These are phyloP conservation scores for Plasmopara viticola DNA, from an alignment of 352 stramenopile genomes.

Conservation along the genomic window DNA sequence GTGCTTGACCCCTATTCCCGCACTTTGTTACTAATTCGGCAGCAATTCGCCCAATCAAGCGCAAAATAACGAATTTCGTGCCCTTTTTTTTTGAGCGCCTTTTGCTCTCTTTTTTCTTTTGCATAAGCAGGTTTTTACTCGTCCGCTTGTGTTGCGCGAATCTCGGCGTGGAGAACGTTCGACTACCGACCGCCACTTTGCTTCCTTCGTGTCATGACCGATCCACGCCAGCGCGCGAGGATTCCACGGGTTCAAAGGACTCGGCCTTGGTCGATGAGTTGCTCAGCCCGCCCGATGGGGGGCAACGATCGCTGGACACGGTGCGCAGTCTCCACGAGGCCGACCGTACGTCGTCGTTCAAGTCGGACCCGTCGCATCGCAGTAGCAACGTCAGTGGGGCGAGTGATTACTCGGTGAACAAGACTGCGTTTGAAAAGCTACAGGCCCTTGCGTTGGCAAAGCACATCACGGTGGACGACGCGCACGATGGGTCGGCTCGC, in stretches of 20 bases:
- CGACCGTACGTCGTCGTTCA: conserved; percentile 13
- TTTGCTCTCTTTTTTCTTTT: no score
- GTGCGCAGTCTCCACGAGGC: conserved; percentile 39
- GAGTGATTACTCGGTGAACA: conserved; percentile 18
- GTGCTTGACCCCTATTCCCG: no score
- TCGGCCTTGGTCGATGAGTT: conserved; percentile 43
- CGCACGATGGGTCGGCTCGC: conserved; percentile 3
- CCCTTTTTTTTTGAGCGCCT: no score
- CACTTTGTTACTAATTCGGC: no score
- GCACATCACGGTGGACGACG: conserved; percentile 31
- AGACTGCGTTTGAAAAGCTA: conserved; percentile 48
- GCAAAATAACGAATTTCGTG: no score
- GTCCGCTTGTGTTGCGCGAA: background rate
- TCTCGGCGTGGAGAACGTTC: conserved; percentile 19
- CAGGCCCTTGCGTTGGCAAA: conserved; percentile 43
- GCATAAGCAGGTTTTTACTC: background rate
- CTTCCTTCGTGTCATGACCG: conserved; percentile 13
- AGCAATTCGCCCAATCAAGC: no score
- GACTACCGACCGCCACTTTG: conserved; percentile 1
- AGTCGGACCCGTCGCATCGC: conserved; percentile 20
- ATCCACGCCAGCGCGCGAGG: conserved; percentile 13
- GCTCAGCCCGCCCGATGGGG: conserved; percentile 42
- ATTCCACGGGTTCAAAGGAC: conserved; percentile 41
- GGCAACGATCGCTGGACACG: conserved; percentile 42
- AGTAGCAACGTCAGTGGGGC: conserved; percentile 25